These are phyloP conservation scores for Malus hybrid DNA, from an alignment of 331 rosid species.

Conservation along the genomic window DNA sequence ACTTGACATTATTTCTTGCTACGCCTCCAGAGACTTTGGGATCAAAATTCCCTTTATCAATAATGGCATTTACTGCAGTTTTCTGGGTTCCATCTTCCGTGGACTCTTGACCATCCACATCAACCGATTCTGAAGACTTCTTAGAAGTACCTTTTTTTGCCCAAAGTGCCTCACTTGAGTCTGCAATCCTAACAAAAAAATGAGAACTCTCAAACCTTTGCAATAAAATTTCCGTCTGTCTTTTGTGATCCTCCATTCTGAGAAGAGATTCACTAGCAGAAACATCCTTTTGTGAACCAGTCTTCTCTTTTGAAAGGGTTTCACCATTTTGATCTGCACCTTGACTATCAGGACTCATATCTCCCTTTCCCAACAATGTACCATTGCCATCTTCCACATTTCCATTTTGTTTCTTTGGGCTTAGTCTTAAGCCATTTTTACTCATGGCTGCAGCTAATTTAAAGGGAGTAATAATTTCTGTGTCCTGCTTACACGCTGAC, in stretches of 20 bases:
- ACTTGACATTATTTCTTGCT: conserved; percentile 71
- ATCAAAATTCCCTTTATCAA: conserved; percentile 80
- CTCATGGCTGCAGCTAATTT: conserved; percentile 62
- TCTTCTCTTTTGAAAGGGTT: conserved; percentile 21
- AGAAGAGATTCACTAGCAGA: conserved; percentile 54
- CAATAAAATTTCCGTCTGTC: conserved; percentile 54
- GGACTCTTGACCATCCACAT: conserved; percentile 24
- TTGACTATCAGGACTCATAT: conserved; percentile 35
- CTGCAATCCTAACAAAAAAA: conserved; percentile 90
- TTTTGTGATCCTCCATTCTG: conserved; percentile 59
- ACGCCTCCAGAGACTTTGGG: conserved; percentile 63
- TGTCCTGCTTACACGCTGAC: conserved; percentile 80
- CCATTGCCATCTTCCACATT: conserved; percentile 29
- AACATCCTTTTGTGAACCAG: conserved; percentile 30
- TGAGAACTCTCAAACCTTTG: conserved; percentile 77
- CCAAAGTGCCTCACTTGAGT: conserved; percentile 73
- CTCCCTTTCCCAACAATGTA: conserved; percentile 30
- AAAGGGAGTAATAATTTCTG: conserved; percentile 67
- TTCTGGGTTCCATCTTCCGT: conserved; percentile 24
- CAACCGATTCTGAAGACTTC: conserved; percentile 21
- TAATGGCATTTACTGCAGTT: conserved; percentile 36
- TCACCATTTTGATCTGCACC: conserved; percentile 37
- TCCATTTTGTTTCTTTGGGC: conserved; percentile 48
- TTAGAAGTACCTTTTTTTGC: conserved; percentile 43
- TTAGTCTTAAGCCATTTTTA: conserved; percentile 53